A percentile compares a stretch with the other conserved stretches of the same genome.
Evolutionary conservation across 768 basidiomycete genomes (phyloP).

Genomic region (Paxillus ammoniavirescens): DNA sequence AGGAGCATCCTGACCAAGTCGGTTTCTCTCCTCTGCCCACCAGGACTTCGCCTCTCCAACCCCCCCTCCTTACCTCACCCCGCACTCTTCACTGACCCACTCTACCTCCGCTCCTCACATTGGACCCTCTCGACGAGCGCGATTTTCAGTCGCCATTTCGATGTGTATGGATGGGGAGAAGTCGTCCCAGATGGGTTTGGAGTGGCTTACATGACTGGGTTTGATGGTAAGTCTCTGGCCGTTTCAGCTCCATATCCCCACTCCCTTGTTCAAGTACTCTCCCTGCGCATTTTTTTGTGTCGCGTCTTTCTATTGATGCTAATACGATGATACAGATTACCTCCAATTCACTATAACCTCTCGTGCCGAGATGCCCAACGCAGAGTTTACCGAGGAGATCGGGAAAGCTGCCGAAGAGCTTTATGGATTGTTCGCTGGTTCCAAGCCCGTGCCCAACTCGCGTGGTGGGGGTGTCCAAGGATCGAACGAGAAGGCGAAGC

Average conservation of each 20-base stretch:
- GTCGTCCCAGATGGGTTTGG: conserved; percentile 94
- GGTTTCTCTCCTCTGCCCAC: background rate
- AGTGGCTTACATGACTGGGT: conserved; percentile 92
- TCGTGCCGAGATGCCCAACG: conserved; percentile 79
- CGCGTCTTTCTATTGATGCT: background rate
- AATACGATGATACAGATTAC: conserved; percentile 47
- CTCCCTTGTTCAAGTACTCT: background rate
- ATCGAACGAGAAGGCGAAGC: conserved; percentile 7
- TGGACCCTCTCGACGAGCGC: conserved; percentile 93
- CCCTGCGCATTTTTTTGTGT: background rate
- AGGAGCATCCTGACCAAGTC: background rate
- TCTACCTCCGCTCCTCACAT: conserved; percentile 66
- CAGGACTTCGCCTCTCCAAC: conserved; percentile 72
- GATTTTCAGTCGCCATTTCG: conserved; percentile 82
- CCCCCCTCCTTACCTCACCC: conserved; percentile 63
- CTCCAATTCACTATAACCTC: conserved; percentile 89
- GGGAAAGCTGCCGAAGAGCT: conserved; percentile 64
- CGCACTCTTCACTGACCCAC: conserved; percentile 71
- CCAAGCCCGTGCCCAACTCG: background rate
- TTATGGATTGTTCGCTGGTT: conserved; percentile 49
- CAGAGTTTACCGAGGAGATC: conserved; percentile 70
- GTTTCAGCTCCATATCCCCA: conserved; percentile 2
- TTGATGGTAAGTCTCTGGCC: conserved; percentile 51
- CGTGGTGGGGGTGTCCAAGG: background rate
- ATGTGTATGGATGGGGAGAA: conserved; percentile 92